Base-by-base conservation (phyloP, 345 rosid genomes). In the Lumnitzera littorea region DNA sequence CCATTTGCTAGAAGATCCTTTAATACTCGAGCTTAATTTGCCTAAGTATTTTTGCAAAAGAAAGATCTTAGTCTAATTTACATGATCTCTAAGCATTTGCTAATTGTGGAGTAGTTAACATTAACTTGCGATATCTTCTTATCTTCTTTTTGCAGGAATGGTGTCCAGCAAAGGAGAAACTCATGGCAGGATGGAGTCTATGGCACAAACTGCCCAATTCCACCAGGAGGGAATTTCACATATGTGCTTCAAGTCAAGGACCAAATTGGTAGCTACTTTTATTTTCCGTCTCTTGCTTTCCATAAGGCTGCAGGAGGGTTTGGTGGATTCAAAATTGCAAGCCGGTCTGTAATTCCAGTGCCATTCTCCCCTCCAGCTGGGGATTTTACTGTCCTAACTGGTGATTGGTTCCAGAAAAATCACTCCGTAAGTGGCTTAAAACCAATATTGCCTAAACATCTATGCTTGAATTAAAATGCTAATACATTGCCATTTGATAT, bases 271-370 rank as follows among this genome's bases (percentile, higher is more conserved):
- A 88, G 86, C 70, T 85, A 80, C 74, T 88, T 83, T 65, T 88
- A 88, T 51, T 88, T 82, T 78, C 90, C 96, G 27, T 82, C 91
- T n/a, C 84, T 88, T 16, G 91, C 76, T 55, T 73, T 88, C 59
- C 96, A 88, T 77, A 84, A 84, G 78, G 96, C 91, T 36, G 90
- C 91, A 1, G 96, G 96, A 20, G 96, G 91, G 25, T 85, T 67
- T 48, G 96, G 96, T 27, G 90, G 91, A 65, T 58, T 88, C 68
- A 76, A 75, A 56, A 81, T 85, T 23, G 71, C 79, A 3, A 88
- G 92, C 77, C 81, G 92, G n/a, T 63, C 90, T 4, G 81, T 77
- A 53, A 85, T 88, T 67, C 92, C 96, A 0, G 88, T 88, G 15
- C 96, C 96, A 10, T 88, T 83, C 60, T 62, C 70, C 50, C 76